These are phyloP conservation scores for Globisporangium nagaii DNA, from an alignment of 352 stramenopile species.

Conservation along the genomic window DNA sequence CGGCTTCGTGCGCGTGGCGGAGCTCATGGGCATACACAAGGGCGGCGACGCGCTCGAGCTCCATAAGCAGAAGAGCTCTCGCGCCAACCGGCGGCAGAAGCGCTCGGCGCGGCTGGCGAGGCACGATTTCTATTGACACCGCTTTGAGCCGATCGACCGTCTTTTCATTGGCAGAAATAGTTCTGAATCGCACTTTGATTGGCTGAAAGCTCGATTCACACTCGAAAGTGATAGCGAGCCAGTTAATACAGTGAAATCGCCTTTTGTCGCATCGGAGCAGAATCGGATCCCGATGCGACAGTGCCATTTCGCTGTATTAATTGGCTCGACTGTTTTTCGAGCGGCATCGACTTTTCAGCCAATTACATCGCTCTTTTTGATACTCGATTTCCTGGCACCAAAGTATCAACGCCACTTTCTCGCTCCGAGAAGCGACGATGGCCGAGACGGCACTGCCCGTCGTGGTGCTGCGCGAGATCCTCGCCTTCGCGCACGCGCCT, in stretches of 20 bases:
- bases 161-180: no score
- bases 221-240: no score
- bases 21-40: constrained; percentile 44
- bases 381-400: neutral
- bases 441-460: constrained; percentile 13
- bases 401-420: constrained; percentile 7
- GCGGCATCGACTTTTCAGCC: no score
- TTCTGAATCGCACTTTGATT: no score
- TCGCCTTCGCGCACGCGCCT: constrained; percentile 23
- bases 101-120: constrained; percentile 43
- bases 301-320: no score
- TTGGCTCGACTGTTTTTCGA: no score
- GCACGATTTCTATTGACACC: constrained; percentile 62
- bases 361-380: no score
- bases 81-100: constrained; percentile 58
- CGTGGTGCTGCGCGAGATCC: constrained; percentile 24
- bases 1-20: constrained; percentile 52
- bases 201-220: no score
- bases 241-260: no score
- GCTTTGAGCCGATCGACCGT: no score
- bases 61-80: constrained; percentile 63
- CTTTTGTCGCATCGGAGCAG: no score
- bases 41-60: constrained; percentile 35
- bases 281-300: no score
- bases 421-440: constrained; percentile 27